These are phyloP conservation scores for Penicillium sp. DNA, from an alignment of 2,329 filamentous ascomycete species.

Conservation along the genomic window DNA sequence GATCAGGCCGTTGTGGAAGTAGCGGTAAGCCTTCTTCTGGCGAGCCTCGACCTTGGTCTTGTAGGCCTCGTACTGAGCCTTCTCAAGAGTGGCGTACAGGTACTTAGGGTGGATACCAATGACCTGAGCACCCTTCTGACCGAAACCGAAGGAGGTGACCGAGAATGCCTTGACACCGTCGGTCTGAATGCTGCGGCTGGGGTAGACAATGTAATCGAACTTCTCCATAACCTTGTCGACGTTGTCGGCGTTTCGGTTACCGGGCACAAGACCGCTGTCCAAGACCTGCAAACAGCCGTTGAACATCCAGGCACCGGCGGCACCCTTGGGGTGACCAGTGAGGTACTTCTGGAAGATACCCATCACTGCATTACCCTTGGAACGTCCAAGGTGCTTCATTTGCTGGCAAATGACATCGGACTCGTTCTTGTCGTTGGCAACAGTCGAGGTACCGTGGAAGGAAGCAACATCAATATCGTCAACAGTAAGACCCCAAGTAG, in stretches of 20 bases:
- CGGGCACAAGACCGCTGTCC: slow-evolving; percentile 89
- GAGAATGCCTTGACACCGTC: slow-evolving; percentile 98
- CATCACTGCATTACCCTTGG: slow-evolving; percentile 92
- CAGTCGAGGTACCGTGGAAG: slow-evolving; percentile 98
- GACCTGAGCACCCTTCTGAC: slow-evolving; percentile 96
- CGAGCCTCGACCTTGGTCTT: slow-evolving; percentile 83
- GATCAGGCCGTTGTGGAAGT: slow-evolving; percentile 97
- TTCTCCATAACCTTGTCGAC: slow-evolving; percentile 95
- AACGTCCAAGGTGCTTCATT: slow-evolving; percentile 87
- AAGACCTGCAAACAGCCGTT: slow-evolving; percentile 96
- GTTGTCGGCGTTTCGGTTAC: slow-evolving; percentile 97
- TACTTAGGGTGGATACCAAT: slow-evolving; percentile 97
- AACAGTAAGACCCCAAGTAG: slow-evolving; percentile 96
- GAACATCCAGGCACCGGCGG: slow-evolving; percentile 99
- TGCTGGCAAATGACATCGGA: slow-evolving; percentile 97
- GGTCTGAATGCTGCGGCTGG: slow-evolving; percentile 90
- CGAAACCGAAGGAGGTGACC: slow-evolving; percentile 98
- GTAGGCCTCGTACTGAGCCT: slow-evolving; percentile 78
- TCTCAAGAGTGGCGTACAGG: slow-evolving; percentile 89
- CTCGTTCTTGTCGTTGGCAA: slow-evolving; percentile 99
- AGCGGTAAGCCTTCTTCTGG: slow-evolving; percentile 98
- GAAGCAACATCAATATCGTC: slow-evolving; percentile 93
- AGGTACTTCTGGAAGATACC: slow-evolving; percentile 99
- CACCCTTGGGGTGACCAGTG: slow-evolving; percentile 98
- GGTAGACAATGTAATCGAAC: slow-evolving; percentile 97